Base-by-base conservation (phyloP, 192 early-diverging fungal genomes). In the Ambispora gerdemannii region DNA sequence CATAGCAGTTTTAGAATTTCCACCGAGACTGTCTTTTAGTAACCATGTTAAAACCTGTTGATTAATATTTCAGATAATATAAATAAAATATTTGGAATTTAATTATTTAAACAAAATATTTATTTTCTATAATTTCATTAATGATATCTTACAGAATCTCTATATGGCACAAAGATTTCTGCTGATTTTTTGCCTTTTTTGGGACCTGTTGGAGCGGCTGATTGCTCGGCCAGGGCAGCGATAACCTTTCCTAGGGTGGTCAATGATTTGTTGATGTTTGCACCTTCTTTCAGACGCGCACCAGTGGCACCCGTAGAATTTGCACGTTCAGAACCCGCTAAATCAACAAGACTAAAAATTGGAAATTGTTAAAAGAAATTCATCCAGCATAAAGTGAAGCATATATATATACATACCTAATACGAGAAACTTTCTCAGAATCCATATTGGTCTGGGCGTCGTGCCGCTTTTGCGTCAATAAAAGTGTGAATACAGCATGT, bases 231-330 rank as follows among this genome's bases (percentile, higher is more conserved):
- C 35, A 97, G 78, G 22, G 90, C 90, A 3, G 92, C 91, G 34
- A 97, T 97, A 43, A 97, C 95, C 73, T 97, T 97, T 4, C 95
- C 95, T 32, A 97, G 79, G 0, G 93, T 90, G 0, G 93, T 93
- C 28, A 98, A 77, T 11, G 91, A 93, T 72, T 92, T 91, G 80
- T 98, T 98, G 82, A 98, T 98, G 52, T 93, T 94, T 13, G 92
- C 92, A 27, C 94, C 95, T 79, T 98, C 95, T 69, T 91, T 93
- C 10, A 96, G 74, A 10, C 95, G 84, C 53, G 77, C 74, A 2
- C 95, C 95, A 0, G 91, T 91, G 0, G 92, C 92, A 68, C 89
- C 89, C 4, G 95, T 95, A 33, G 89, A 76, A 71, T 90, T 89
- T 2, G 94, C 92, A 20, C 95, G 87, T 77, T 98, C 95, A 80